Conservation (phyloP, 805 yeast species). For the Saccharomycopsis javanensis region DNA sequence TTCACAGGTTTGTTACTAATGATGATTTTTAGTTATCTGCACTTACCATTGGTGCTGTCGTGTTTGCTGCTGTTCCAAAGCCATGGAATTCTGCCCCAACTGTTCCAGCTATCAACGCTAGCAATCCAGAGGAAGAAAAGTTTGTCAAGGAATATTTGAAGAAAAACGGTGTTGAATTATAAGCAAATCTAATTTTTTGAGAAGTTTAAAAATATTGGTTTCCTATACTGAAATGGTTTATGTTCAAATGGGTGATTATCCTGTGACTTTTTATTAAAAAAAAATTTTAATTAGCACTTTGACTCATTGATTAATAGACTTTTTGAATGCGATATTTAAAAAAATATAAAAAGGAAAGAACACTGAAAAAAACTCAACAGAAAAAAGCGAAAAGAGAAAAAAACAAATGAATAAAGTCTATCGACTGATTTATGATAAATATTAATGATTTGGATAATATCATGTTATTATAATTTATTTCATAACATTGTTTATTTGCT, state of each 20-base stretch:
- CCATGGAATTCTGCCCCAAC: slow-evolving; percentile 57
- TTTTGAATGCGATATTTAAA: too few relatives aligned
- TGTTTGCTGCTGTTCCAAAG: slow-evolving; percentile 56
- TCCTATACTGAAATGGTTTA: too few relatives aligned
- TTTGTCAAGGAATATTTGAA: slow-evolving; percentile 66
- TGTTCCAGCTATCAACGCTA: slow-evolving; percentile 62
- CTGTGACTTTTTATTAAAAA: too few relatives aligned
- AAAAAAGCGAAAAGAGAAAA: too few relatives aligned
- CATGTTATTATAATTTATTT: too few relatives aligned
- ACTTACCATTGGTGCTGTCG: slow-evolving; percentile 68
- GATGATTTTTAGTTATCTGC: slow-evolving; percentile 48
- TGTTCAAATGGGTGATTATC: too few relatives aligned
- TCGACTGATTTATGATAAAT: neutral
- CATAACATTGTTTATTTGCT: neutral
- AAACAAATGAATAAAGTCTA: too few relatives aligned
- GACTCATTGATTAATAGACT: too few relatives aligned
- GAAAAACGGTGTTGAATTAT: slow-evolving; percentile 23
- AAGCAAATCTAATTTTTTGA: neutral
- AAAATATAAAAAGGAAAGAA: too few relatives aligned
- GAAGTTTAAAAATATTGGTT: neutral
- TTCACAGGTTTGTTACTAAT: neutral
- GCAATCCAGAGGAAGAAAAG: slow-evolving; percentile 81
- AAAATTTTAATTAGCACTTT: too few relatives aligned
- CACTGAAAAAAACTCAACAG: too few relatives aligned
- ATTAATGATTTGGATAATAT: too few relatives aligned